These are phyloP conservation scores for Lojkania enalia DNA, from an alignment of 2,329 filamentous ascomycete genomes.

Conservation along the genomic window DNA sequence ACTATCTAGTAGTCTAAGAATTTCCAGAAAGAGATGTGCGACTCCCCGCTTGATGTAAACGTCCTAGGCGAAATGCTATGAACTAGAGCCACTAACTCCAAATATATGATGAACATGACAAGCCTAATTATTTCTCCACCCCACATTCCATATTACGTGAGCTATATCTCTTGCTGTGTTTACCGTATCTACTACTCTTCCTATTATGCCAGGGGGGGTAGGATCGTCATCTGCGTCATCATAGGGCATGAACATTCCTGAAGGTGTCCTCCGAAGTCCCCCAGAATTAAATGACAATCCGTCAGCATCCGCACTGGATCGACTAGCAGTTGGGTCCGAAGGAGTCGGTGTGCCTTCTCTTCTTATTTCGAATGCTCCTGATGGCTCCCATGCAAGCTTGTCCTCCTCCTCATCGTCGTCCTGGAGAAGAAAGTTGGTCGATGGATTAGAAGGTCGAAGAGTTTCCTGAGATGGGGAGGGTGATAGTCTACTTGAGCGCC, in stretches of 20 bases:
- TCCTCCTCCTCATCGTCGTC: conserved; percentile 57
- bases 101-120: neutral
- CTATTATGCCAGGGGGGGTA: conserved; percentile 65
- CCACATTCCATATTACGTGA: conserved; percentile 69
- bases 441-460: conserved; percentile 69
- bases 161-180: conserved; percentile 67
- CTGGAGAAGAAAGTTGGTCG: conserved; percentile 66
- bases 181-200: conserved; percentile 77
- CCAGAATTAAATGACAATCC: conserved; percentile 28
- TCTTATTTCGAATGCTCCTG: conserved; percentile 39
- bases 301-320: conserved; percentile 19
- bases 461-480: conserved; percentile 85
- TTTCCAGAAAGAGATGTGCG: no score
- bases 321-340: conserved; percentile 28
- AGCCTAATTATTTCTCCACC: conserved; percentile 56
- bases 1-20: no score
- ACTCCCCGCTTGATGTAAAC: no score
- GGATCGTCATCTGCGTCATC: conserved; percentile 71
- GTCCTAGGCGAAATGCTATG: neutral
- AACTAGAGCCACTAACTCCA: neutral
- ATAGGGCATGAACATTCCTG: conserved; percentile 90
- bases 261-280: conserved; percentile 76
- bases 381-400: conserved; percentile 51
- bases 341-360: conserved; percentile 42
- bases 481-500: conserved; percentile 56